Base-by-base conservation (phyloP, 2,329 filamentous ascomycete genomes). In the Graphiopsis chlorocephala region DNA sequence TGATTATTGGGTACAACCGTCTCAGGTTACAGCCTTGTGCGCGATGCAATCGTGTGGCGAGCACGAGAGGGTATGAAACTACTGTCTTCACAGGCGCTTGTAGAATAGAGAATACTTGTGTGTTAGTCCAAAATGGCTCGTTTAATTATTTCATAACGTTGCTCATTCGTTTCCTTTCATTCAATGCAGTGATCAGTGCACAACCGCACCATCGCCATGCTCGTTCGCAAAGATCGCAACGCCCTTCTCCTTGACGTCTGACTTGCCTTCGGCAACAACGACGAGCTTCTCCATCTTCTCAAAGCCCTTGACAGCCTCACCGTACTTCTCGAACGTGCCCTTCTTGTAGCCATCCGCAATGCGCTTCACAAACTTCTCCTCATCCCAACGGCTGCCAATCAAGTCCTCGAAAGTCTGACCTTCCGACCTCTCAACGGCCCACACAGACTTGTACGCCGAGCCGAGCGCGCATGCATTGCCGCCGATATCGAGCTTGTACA, bases 391-490 rank as follows among this genome's bases (percentile, higher is more conserved):
- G 74, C 82, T 82, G 8, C 90, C 92, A 67, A 99, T 89, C 68
- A 97, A 82, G 67, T 94, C 89, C 75, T 98, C 95, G 79, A 98
- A 98, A 4, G 85, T 91, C 84, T 73, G 65, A 1, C 80, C 72
- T 0, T 71, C 76, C 26, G 78, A 77, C 56, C 91, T 82, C 81
- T 95, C 92, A 63, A 92, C 82, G 0, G 90, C 93, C 95, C 95
- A 99, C 0, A 96, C 88, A 15, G 95, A 94, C 80, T 98, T 98
- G 80, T 98, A 97, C 28, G 94, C 94, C 7, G 92, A 92, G 15
- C 95, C 95, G 15, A 98, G 80, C 12, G 94, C 95, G 79, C 95
- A 99, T 2, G 95, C 94, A 79, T 96, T 97, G 28, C 93, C 93
- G 28, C 95, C 94, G 5, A 98, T 92, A 74, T 98, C 93, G 15